A percentile compares a stretch with the other conserved stretches of the same genome.
These are phyloP conservation scores for Radiomyces spectabilis DNA, from an alignment of 192 early-diverging fungal genomes.

Conservation along the genomic window DNA sequence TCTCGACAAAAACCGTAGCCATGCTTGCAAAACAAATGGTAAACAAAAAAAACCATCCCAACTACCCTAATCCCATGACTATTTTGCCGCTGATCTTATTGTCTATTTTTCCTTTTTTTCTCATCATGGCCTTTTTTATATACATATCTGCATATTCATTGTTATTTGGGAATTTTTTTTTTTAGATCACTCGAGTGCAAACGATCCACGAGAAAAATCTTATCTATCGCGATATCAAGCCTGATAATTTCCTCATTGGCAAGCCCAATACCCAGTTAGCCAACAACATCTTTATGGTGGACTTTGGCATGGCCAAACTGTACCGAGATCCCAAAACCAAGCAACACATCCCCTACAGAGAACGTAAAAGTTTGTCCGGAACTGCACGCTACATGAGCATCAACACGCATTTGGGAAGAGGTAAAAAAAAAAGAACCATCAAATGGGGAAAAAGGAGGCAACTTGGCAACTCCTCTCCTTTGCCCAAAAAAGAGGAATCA, in stretches of 20 bases:
- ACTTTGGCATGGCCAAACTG: conserved; percentile 99
- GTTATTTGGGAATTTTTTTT: too few species aligned
- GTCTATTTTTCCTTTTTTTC: background rate
- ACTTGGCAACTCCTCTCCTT: too few species aligned
- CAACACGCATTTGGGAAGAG: conserved; percentile 94
- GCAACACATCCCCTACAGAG: conserved; percentile 95
- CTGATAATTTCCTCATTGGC: conserved; percentile 96
- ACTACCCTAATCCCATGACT: background rate
- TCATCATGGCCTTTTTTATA: background rate
- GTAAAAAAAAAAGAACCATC: conserved; percentile 28
- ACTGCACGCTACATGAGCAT: conserved; percentile 99
- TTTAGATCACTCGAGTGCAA: conserved; percentile 70
- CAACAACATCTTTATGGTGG: conserved; percentile 81
- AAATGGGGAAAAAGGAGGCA: too few species aligned
- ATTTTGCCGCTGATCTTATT: background rate
- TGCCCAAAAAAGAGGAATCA: background rate
- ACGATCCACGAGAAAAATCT: conserved; percentile 91
- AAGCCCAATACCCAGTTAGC: conserved; percentile 51
- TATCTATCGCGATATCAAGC: conserved; percentile 98
- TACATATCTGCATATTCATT: background rate
- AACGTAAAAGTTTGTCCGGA: conserved; percentile 89
- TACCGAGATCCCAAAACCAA: conserved; percentile 95
- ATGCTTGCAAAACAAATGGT: conserved; percentile 97
- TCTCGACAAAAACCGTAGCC: conserved; percentile 86
- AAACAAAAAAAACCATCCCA: background rate